A percentile compares a stretch with the other conserved stretches of the same genome.
Evolutionary conservation across 768 basidiomycete species (phyloP).

Genomic region (Hypholoma sublateritium): DNA sequence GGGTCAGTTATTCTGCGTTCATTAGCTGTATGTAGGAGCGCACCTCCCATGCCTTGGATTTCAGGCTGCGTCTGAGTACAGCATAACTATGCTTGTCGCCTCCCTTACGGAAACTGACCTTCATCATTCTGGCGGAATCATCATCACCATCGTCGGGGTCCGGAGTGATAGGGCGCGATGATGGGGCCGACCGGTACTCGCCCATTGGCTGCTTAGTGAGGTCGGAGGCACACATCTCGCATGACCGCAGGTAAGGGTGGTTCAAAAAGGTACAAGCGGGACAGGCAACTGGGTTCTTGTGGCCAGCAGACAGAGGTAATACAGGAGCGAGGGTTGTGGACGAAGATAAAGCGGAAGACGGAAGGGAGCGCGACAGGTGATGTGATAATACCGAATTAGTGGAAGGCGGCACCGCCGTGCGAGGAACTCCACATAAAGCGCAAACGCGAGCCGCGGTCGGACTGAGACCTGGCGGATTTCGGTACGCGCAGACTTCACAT

Average conservation of each 20-base stretch:
- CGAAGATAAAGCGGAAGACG: slow-evolving; percentile 36
- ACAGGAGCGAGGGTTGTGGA: slow-evolving; percentile 32
- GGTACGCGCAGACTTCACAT: slow-evolving; percentile 86
- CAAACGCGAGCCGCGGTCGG: slow-evolving; percentile 71
- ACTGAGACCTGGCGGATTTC: slow-evolving; percentile 76
- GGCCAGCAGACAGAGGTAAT: slow-evolving; percentile 17
- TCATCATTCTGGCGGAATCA: slow-evolving; percentile 51
- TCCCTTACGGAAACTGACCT: slow-evolving; percentile 89
- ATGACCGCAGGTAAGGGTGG: slow-evolving; percentile 64
- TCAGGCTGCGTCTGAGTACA: slow-evolving; percentile 30
- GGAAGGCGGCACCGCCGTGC: slow-evolving; percentile 33
- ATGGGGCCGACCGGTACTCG: slow-evolving; percentile 58
- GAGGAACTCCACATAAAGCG: slow-evolving; percentile 79
- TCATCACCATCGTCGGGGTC: slow-evolving; percentile 37
- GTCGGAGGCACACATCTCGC: slow-evolving; percentile 85
- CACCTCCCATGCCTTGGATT: slow-evolving; percentile 26
- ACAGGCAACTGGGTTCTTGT: slow-evolving; percentile 55
- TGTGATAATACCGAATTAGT: slow-evolving; percentile 22
- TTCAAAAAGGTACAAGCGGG: slow-evolving; percentile 93
- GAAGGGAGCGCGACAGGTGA: slow-evolving; percentile 37
- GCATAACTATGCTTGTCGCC: slow-evolving; percentile 85
- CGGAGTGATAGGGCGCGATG: slow-evolving; percentile 63
- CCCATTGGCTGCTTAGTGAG: slow-evolving; percentile 41
- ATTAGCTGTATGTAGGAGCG: slow-evolving; percentile 5
- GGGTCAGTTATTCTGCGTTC: slow-evolving; percentile 1